Conservation (phyloP, 176 grass and related monocot species). For the Hsuehochloa calcarea region DNA sequence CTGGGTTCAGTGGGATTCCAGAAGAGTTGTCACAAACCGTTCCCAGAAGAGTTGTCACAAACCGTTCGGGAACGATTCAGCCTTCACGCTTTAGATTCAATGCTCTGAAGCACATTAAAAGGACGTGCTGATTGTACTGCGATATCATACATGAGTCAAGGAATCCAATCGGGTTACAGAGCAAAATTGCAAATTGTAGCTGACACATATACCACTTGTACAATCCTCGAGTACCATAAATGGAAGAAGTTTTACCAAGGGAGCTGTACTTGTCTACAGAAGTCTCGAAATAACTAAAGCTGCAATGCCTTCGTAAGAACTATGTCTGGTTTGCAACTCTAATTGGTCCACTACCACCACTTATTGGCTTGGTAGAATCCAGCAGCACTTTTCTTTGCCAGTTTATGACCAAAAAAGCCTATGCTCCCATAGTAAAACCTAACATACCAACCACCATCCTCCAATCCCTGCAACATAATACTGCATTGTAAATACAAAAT, state of each 20-base stretch:
- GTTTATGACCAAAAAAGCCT: background rate
- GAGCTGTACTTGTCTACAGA: slow-evolving; percentile 18
- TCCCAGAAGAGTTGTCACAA: background rate
- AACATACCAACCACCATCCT: slow-evolving; percentile 15
- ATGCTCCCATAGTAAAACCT: slow-evolving; percentile 10
- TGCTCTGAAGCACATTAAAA: slow-evolving; percentile 6
- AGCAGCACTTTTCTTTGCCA: slow-evolving; percentile 4
- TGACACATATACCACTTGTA: slow-evolving; percentile 9
- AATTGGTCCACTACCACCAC: background rate
- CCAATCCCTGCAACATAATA: slow-evolving; percentile 31
- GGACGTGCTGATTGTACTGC: background rate
- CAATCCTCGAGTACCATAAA: background rate
- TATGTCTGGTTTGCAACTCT: background rate
- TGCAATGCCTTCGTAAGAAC: background rate
- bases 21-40: background rate
- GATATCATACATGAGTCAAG: background rate
- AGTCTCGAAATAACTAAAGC: slow-evolving; percentile 10
- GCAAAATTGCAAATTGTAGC: slow-evolving; percentile 13
- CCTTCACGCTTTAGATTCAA: background rate
- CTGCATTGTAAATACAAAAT: slow-evolving; percentile 5
- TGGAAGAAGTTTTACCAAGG: slow-evolving; percentile 2
- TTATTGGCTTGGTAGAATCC: slow-evolving; percentile 11
- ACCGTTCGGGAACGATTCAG: background rate
- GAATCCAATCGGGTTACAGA: background rate
- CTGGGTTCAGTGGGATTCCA: background rate